Base-by-base conservation (phyloP, 1,284 basidiomycete species). In the Coriolopsis trogii region DNA sequence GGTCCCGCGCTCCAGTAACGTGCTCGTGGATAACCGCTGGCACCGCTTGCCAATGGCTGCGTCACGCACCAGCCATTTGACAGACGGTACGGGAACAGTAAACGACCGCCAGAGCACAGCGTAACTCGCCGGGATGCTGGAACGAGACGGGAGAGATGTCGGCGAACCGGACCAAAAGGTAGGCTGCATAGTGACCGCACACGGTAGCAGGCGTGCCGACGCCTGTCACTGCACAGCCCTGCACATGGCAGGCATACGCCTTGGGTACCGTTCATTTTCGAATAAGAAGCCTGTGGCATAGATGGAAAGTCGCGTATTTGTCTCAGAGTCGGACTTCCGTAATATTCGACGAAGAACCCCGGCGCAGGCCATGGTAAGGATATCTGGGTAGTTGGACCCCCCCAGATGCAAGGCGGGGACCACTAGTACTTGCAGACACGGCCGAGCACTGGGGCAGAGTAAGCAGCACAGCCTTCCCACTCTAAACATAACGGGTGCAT, bases 21-120 rank as follows among this genome's bases (percentile, higher is more conserved):
- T n/a, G 20, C 20, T 25, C 46, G 41, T 28, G 49, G 49, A 58
- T 58, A 37, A 49, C 42, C 51, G 46, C 46, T 16, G 26, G 41
- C 40, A n/a, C 46, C 23, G 51, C 49, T 50, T 34, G 21, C 28
- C 42, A 20, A 21, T 21, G 42, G n/a, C n/a, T n/a, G n/a, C n/a
- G n/a, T n/a, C n/a, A n/a, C n/a, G 7, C 42, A 21, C 21, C 5
- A 9, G 20, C 20, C 29, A 25, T 29, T 38, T n/a, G 44, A 46
- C 29, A 18, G 18, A 9, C 36, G 26, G 38, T 12, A 15, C 46
- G 46, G 46, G 16, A 40, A 33, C 28, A 23, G 29, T 16, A 47
- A 47, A 31, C 33, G 23, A 38, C 46, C 46, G 46, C 33, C 5
- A 25, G 20, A 12, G 46, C 28, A 46, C 46, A 47, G 46, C 37